Evolutionary conservation across 192 early-diverging fungal species (phyloP).

Genomic region (Coemansia aciculifera): DNA sequence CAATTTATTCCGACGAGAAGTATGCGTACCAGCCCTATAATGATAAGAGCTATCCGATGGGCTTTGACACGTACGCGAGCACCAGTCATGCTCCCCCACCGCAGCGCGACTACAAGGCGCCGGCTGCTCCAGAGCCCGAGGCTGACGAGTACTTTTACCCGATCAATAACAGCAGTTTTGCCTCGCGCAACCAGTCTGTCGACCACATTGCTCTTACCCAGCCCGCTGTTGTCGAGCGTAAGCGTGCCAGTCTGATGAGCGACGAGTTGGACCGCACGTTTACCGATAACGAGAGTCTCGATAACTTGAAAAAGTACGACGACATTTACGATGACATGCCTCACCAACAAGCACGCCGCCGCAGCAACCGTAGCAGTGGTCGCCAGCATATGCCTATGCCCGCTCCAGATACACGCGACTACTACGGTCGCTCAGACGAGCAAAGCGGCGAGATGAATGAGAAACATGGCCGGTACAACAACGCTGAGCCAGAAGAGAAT

Average conservation of each 20-base stretch:
- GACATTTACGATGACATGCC: slow-evolving; percentile 6
- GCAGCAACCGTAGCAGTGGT: background rate
- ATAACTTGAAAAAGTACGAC: slow-evolving; percentile 2
- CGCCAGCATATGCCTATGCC: slow-evolving; percentile 17
- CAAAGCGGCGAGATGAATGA: background rate
- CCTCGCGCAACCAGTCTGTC: slow-evolving; percentile 6
- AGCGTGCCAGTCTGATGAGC: background rate
- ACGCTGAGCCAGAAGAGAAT: background rate
- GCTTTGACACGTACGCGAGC: slow-evolving; percentile 10
- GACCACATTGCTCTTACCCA: background rate
- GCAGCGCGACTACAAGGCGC: background rate
- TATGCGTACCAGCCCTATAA: background rate
- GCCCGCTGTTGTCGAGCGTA: background rate
- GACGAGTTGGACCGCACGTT: slow-evolving; percentile 4
- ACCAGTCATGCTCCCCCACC: slow-evolving; percentile 4
- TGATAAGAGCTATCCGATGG: slow-evolving; percentile 4
- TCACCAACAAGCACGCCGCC: background rate
- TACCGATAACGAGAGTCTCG: background rate
- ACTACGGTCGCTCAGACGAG: background rate
- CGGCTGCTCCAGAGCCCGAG: background rate
- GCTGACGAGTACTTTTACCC: slow-evolving; percentile 10
- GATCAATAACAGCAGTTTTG: slow-evolving; percentile 5
- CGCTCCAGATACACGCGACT: background rate
- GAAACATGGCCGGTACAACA: background rate
- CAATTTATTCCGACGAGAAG: slow-evolving; percentile 8